Conservation (phyloP, 345 rosid species). For the Punica granatum region DNA sequence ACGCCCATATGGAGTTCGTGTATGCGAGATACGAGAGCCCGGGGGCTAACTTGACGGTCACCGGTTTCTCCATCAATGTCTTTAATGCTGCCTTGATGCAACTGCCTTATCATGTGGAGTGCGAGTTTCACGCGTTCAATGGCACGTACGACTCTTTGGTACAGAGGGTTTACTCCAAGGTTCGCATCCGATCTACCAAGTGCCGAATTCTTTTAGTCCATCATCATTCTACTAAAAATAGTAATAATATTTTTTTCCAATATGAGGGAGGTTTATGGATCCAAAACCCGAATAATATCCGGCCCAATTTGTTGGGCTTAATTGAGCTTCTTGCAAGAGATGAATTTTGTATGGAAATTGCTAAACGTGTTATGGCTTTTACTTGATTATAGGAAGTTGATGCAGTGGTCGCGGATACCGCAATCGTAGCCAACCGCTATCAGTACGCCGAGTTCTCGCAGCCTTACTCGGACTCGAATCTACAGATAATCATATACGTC, state of each 20-base stretch:
- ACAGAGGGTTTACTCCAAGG: neutral
- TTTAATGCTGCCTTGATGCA: slow-evolving; percentile 6
- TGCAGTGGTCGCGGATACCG: slow-evolving; percentile 21
- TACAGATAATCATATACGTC: slow-evolving; percentile 9
- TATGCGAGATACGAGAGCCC: slow-evolving; percentile 2
- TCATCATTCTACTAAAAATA: no score
- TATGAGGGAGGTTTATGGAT: no score
- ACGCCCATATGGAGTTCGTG: slow-evolving; percentile 14
- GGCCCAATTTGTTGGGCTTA: neutral
- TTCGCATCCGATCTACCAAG: neutral
- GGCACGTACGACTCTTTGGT: slow-evolving; percentile 16
- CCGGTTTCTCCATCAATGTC: slow-evolving; percentile 13
- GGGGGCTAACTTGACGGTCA: slow-evolving; percentile 4
- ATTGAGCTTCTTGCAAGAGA: neutral
- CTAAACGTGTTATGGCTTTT: neutral
- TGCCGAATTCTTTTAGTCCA: neutral
- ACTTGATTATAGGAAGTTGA: slow-evolving; percentile 10
- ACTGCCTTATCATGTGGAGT: slow-evolving; percentile 12
- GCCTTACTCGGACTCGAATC: slow-evolving; percentile 19
- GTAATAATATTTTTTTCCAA: no score
- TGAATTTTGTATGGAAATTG: neutral
- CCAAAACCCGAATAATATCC: no score
- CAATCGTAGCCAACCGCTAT: slow-evolving; percentile 16
- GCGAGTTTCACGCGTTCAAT: slow-evolving; percentile 4
- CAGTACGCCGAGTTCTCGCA: slow-evolving; percentile 16